Percentiles rank a stretch among this genome's conserved stretches.
Conservation (phyloP, 2,329 filamentous ascomycete genomes). For the Ophiostoma quercus region DNA sequence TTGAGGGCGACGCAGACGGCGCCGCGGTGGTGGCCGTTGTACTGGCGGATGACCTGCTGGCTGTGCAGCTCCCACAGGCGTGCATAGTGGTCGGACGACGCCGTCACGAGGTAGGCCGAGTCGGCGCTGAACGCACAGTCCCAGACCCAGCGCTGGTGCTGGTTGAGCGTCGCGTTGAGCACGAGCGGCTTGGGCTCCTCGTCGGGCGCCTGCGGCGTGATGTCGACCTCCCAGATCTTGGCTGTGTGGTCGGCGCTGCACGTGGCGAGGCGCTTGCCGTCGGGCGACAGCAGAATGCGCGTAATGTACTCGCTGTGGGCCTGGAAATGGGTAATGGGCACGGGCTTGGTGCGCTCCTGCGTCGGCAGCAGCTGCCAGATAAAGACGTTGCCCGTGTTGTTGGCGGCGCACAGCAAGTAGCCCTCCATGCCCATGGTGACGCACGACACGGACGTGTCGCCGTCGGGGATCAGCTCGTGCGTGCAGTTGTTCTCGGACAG, state of each 20-base stretch:
- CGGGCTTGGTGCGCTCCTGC: constrained; percentile 73
- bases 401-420: constrained; percentile 85
- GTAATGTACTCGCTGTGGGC: constrained; percentile 92
- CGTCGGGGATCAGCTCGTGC: constrained; percentile 92
- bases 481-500: constrained; percentile 94
- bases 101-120: constrained; percentile 86
- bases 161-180: constrained; percentile 79
- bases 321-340: constrained; percentile 82
- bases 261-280: constrained; percentile 89
- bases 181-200: constrained; percentile 58
- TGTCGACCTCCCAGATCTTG: constrained; percentile 92
- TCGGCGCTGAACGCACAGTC: constrained; percentile 94
- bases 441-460: constrained; percentile 87
- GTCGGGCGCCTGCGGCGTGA: constrained; percentile 45
- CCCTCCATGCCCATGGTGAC: constrained; percentile 96
- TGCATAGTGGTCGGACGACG: constrained; percentile 90
- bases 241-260: constrained; percentile 91
- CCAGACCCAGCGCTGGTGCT: constrained; percentile 96
- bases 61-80: constrained; percentile 82
- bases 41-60: constrained; percentile 87
- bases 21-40: constrained; percentile 88
- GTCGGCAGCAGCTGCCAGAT: constrained; percentile 91
- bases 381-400: constrained; percentile 93
- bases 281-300: constrained; percentile 82
- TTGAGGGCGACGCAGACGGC: constrained; percentile 91